phyloP scores from a whole-genome alignment of 1,284 basidiomycete genomes.

The Exsudoporus floridanus region DNA sequence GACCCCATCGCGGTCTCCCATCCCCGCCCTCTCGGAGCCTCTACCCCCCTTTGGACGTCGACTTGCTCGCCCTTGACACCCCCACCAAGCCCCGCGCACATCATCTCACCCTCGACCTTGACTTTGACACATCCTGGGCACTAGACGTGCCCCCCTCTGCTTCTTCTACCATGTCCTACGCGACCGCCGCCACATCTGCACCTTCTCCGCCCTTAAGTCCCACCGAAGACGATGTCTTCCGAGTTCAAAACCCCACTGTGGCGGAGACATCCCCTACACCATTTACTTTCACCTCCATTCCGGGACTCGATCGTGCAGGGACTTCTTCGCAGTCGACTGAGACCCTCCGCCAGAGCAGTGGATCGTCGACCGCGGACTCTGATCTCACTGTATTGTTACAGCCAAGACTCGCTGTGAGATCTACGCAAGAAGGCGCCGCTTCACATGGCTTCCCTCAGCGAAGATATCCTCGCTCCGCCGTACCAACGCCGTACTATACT shows the following conservation, averaged over 20 bases:
- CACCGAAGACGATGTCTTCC: slow-evolving; percentile 22
- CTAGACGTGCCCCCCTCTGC: slow-evolving; percentile 22
- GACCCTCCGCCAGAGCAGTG: slow-evolving; percentile 4
- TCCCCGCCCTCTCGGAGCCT: background rate
- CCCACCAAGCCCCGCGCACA: slow-evolving; percentile 5
- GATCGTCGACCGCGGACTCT: slow-evolving; percentile 20
- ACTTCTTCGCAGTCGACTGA: slow-evolving; percentile 2
- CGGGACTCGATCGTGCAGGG: slow-evolving; percentile 4
- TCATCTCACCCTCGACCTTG: slow-evolving; percentile 30
- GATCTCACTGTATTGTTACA: slow-evolving; percentile 24
- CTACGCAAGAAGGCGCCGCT: slow-evolving; percentile 5
- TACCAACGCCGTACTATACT: slow-evolving; percentile 35
- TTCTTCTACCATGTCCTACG: slow-evolving; percentile 29
- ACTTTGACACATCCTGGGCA: slow-evolving; percentile 14
- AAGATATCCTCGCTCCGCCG: slow-evolving; percentile 21
- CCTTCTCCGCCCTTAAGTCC: slow-evolving; percentile 13
- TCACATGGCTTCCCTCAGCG: slow-evolving; percentile 12
- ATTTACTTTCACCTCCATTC: slow-evolving; percentile 10
- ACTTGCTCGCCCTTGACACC: slow-evolving; percentile 8
- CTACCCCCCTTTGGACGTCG: slow-evolving; percentile 15
- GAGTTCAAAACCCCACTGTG: background rate
- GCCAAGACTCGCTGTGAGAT: slow-evolving; percentile 10
- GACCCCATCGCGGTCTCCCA: slow-evolving; percentile 7
- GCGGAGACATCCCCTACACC: slow-evolving; percentile 5
- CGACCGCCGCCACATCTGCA: slow-evolving; percentile 22